phyloP scores from a whole-genome alignment of 371 early-diverging fungal genomes.

The Paraphysoderma sedebokerense region DNA sequence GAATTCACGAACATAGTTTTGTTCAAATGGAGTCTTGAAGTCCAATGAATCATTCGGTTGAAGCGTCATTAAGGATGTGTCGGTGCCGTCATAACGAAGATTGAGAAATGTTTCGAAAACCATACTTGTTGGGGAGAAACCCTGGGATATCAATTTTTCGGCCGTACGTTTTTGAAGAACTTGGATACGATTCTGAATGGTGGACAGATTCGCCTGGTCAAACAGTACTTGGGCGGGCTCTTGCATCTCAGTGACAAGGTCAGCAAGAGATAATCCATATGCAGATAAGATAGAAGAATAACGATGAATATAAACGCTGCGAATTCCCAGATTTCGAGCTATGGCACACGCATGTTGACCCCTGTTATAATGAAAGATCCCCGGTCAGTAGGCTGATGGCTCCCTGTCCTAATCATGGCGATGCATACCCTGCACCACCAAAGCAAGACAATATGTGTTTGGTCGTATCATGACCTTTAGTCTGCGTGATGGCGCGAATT shows the following conservation, averaged over 20 bases:
- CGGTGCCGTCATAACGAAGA: slow-evolving; percentile 85
- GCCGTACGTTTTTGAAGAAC: slow-evolving; percentile 23
- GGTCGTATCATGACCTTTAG: slow-evolving; percentile 74
- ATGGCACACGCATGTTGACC: slow-evolving; percentile 68
- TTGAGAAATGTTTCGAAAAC: slow-evolving; percentile 55
- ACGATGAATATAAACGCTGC: slow-evolving; percentile 60
- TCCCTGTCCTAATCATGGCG: too few species aligned
- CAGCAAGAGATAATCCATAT: slow-evolving; percentile 76
- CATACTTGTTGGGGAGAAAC: slow-evolving; percentile 24
- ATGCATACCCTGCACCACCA: slow-evolving; percentile 97
- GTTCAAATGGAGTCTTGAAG: slow-evolving; percentile 39
- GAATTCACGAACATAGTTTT: slow-evolving; percentile 69
- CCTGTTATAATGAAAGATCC: too few species aligned
- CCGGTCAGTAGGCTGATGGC: too few species aligned
- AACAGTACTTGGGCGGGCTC: slow-evolving; percentile 46
- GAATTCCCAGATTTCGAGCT: slow-evolving; percentile 72
- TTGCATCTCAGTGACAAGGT: slow-evolving; percentile 82
- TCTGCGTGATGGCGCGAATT: slow-evolving; percentile 83
- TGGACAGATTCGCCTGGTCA: slow-evolving; percentile 10
- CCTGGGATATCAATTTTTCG: slow-evolving; percentile 19
- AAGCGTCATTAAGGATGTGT: slow-evolving; percentile 81
- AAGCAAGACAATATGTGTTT: slow-evolving; percentile 79
- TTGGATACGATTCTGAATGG: slow-evolving; percentile 27
- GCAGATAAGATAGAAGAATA: slow-evolving; percentile 84
- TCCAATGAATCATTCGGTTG: slow-evolving; percentile 31